phyloP scores from a whole-genome alignment of 2,329 filamentous ascomycete genomes.

The Ceratocystis lukuohia region DNA sequence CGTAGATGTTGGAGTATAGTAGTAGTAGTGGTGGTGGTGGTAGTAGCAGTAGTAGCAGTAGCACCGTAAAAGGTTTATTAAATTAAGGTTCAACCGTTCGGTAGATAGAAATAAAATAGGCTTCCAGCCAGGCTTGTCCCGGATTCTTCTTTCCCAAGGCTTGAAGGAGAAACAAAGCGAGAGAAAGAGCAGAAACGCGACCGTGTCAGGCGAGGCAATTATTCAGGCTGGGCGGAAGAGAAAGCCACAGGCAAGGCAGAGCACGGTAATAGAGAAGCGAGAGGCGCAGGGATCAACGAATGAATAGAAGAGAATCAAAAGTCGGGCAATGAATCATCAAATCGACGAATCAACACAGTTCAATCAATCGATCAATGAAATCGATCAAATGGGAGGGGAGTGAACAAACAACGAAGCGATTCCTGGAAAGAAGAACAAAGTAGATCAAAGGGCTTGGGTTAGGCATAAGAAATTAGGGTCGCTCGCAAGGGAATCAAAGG shows the following conservation, averaged over 20 bases:
- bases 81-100: not conserved
- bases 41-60: not conserved
- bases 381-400: not conserved
- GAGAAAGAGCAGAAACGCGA: not conserved
- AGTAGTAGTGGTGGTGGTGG: not conserved
- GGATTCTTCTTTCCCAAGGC: not conserved
- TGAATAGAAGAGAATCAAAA: not conserved
- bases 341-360: not conserved
- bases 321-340: not conserved
- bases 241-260: not conserved
- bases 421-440: not conserved
- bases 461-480: not conserved
- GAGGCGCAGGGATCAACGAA: not conserved
- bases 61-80: not conserved
- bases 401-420: not conserved
- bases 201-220: not conserved
- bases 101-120: too few relatives aligned
- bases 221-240: not conserved
- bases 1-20: not conserved
- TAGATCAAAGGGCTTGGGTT: not conserved
- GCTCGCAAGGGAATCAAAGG: not conserved
- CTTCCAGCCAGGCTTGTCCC: too few relatives aligned
- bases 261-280: not conserved
- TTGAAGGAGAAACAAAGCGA: not conserved
- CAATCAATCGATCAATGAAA: not conserved